Evolutionary conservation across 2,329 filamentous ascomycete species (phyloP).

Genomic region (Cephalotrichum gorgonifer): DNA sequence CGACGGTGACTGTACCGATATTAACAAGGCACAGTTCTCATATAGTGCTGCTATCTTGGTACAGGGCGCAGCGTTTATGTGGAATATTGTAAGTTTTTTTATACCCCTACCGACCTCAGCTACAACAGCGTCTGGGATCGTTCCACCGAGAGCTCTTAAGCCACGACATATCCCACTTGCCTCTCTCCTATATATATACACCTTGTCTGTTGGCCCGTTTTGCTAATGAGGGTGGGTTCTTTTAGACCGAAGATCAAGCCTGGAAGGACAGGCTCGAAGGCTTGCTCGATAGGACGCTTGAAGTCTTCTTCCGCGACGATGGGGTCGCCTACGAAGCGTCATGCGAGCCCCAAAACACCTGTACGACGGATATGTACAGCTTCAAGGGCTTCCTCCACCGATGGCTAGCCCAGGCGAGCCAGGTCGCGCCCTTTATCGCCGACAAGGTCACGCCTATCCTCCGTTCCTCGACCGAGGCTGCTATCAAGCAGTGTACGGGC

Average conservation of each 20-base stretch:
- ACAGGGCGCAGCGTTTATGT: slow-evolving; percentile 47
- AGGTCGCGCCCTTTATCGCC: slow-evolving; percentile 43
- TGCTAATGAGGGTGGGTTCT: slow-evolving; percentile 11
- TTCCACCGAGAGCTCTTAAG: too few species aligned
- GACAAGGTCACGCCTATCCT: slow-evolving; percentile 40
- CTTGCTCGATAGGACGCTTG: slow-evolving; percentile 34
- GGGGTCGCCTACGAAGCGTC: slow-evolving; percentile 51
- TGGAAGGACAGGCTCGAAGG: slow-evolving; percentile 44
- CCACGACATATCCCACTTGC: too few species aligned
- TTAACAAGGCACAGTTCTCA: slow-evolving; percentile 43
- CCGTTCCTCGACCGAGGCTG: slow-evolving; percentile 39
- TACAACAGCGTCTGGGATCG: too few species aligned
- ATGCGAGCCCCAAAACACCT: slow-evolving; percentile 45
- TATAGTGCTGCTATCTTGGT: slow-evolving; percentile 44
- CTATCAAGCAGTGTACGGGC: slow-evolving; percentile 43
- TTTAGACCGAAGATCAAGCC: slow-evolving; percentile 16
- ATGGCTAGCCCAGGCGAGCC: slow-evolving; percentile 42
- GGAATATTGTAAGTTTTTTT: slow-evolving; percentile 30
- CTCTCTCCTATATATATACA: too few species aligned
- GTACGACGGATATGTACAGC: slow-evolving; percentile 52
- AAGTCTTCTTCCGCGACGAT: slow-evolving; percentile 34
- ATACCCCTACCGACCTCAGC: too few species aligned
- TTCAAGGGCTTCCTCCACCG: slow-evolving; percentile 53
- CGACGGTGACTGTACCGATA: slow-evolving; percentile 36
- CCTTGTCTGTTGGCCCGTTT: slow-evolving; percentile 10